These are phyloP conservation scores for Pleurotus tuber-regium DNA, from an alignment of 768 basidiomycete genomes.

Conservation along the genomic window DNA sequence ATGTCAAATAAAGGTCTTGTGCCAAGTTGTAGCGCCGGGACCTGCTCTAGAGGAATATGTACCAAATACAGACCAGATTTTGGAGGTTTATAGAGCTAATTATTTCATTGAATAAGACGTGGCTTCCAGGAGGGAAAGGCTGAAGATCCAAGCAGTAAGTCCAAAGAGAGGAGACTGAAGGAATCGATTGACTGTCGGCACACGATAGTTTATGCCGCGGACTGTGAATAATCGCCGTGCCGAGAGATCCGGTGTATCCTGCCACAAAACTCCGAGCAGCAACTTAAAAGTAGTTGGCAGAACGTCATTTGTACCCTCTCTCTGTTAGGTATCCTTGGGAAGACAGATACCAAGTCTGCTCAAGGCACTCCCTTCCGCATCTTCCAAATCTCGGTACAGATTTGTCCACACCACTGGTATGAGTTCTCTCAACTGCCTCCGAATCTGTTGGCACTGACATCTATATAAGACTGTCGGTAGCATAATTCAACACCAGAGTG, in stretches of 20 bases:
- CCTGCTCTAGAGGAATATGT: no score
- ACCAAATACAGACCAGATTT: no score
- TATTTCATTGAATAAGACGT: no score
- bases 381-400: neutral
- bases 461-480: neutral
- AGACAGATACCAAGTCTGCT: neutral
- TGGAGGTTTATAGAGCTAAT: no score
- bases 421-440: neutral
- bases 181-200: neutral
- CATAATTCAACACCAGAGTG: neutral
- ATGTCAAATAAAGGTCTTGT: no score
- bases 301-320: neutral
- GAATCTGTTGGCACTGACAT: neutral
- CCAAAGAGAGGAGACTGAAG: neutral
- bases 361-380: neutral
- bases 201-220: neutral
- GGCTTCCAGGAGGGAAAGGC: no score
- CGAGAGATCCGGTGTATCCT: no score
- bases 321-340: neutral
- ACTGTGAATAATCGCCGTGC: neutral
- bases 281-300: neutral
- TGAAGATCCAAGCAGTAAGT: constrained; percentile 6
- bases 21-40: no score
- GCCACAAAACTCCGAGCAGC: constrained; percentile 4
- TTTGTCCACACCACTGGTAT: neutral